Evolutionary conservation across 495 filamentous ascomycete genomes (phyloP), one percentile per base, ranked within the genome.

Genomic region (Aspergillus diversus): DNA sequence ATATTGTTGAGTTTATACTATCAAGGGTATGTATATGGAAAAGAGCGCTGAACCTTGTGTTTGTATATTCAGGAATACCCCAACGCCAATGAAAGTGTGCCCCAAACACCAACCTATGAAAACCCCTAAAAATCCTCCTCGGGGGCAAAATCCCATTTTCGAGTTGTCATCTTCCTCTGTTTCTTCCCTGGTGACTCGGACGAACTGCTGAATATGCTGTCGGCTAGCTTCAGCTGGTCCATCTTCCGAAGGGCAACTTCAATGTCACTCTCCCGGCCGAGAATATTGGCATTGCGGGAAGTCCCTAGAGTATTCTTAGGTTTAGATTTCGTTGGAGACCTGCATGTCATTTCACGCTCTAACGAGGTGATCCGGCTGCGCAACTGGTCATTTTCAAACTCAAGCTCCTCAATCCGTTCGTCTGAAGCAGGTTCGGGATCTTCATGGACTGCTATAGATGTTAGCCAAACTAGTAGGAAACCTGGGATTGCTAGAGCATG

Each of bases 61-160:
- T 27, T 27, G 21, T 27, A 27, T 27, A 27, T 27, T 27, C 21
- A 27, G 21, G 21, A 27, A 27, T 27, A 27, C 21, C 16, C 16
- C 34, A 60, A 32, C n/a, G 12, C 4, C 34, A 33, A 34, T 12
- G 9, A 7, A 51, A 50, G 43, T n/a, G 34, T 27, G 39, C 50
- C 17, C 37, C 33, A 59, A 47, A 37, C 48, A 16, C 13, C 42
- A 33, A 35, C 11, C 3, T 34, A 33, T 4, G 27, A 35, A 53
- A 47, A 9, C 6, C 48, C 35, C 67, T 71, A 82, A 21, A 80
- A 67, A 48, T 84, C 80, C n/a, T 77, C 80, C 65, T 86, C 84
- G 12, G 84, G 81, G 27, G 73, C 81, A 65, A 86, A 65, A 67
- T 86, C 85, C 78, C 80, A 86, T 66, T 83, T 86, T 60, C 83